Conservation (phyloP, 257 asterid species). For the Orobanche coerulescens region DNA sequence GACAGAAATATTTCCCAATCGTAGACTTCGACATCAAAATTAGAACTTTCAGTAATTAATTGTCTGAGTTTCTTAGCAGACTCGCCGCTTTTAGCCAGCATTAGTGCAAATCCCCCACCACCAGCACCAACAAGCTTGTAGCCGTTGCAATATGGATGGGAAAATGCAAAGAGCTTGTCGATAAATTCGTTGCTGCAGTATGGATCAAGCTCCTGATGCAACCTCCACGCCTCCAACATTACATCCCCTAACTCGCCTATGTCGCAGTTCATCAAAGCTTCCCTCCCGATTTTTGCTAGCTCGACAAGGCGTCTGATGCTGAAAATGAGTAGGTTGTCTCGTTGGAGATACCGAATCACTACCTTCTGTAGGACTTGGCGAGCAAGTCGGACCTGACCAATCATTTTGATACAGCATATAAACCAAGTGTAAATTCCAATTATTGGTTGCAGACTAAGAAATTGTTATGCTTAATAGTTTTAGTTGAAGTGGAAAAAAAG, state of each 20-base stretch:
- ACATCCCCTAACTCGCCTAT: slow-evolving; percentile 63
- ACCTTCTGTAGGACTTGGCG: slow-evolving; percentile 93
- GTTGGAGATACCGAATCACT: slow-evolving; percentile 78
- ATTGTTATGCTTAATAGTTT: too few species aligned
- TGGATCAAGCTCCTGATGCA: slow-evolving; percentile 98
- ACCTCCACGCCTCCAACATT: slow-evolving; percentile 89
- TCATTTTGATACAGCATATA: slow-evolving; percentile 2
- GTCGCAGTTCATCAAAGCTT: slow-evolving; percentile 79
- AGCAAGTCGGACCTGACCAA: slow-evolving; percentile 82
- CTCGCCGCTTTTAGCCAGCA: slow-evolving; percentile 61
- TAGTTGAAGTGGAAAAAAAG: too few species aligned
- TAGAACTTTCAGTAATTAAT: slow-evolving; percentile 37
- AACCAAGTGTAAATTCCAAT: too few species aligned
- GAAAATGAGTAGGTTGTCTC: slow-evolving; percentile 77
- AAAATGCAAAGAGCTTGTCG: slow-evolving; percentile 64
- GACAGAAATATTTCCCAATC: slow-evolving; percentile 60
- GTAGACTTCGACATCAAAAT: slow-evolving; percentile 52
- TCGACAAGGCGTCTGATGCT: slow-evolving; percentile 90
- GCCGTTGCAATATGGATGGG: slow-evolving; percentile 59
- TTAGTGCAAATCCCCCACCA: slow-evolving; percentile 91
- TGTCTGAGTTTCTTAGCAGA: slow-evolving; percentile 51
- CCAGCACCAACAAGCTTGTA: slow-evolving; percentile 98
- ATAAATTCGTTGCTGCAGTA: slow-evolving; percentile 84
- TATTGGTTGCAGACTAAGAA: too few species aligned
- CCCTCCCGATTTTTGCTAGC: slow-evolving; percentile 83